Base-by-base conservation (phyloP, 805 yeast genomes). In the Yarrowia keelungensis region DNA sequence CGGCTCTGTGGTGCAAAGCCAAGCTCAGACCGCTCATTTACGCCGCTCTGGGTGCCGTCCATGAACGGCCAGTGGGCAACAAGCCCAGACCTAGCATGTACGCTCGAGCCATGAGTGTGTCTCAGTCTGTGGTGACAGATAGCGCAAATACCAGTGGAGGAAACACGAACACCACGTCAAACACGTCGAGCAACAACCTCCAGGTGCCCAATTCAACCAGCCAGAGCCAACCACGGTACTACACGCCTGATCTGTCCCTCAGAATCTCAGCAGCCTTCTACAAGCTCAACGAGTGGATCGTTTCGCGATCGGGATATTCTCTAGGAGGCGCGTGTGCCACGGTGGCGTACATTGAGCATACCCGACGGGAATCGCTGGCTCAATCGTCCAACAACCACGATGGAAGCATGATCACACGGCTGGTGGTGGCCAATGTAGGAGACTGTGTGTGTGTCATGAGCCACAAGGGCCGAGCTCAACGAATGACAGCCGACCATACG, bases 301-400 rank as follows among this genome's bases (percentile, higher is more conserved):
- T 62, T 11, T 19, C 67, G 8, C 8, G 67, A 8, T 38, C 45
- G 2, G 67, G 67, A 3, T 62, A 62, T 47, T 38, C 56, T 1
- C n/a, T 62, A 12, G 67, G 56, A 12, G 67, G 67, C 9, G 45
- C 56, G 8, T 47, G 56, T 39, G 67, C 67, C 10, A 68, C 70
- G 3, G 56, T 62, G 8, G 54, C 56, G 15, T 62, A 47, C 50
- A 38, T 62, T 36, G 67, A 62, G 38, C 67, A 49, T 8, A 62
- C 67, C 2, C 2, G 39, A n/a, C 54, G 56, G 10, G 46, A 62
- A n/a, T 39, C 54, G 1, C 32, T 62, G 5, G 67, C 67, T 7
- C 54, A 62, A 11, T 26, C 35, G 15, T 62, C 67, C 54, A 62
- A 49, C 35, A 35, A 8, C n/a, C 54, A 38, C 38, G 56, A 49